A percentile compares a stretch with the other conserved stretches of the same genome.
phyloP scores from a whole-genome alignment of 164 flowering plant species.

The Stephania yunnanensis region DNA sequence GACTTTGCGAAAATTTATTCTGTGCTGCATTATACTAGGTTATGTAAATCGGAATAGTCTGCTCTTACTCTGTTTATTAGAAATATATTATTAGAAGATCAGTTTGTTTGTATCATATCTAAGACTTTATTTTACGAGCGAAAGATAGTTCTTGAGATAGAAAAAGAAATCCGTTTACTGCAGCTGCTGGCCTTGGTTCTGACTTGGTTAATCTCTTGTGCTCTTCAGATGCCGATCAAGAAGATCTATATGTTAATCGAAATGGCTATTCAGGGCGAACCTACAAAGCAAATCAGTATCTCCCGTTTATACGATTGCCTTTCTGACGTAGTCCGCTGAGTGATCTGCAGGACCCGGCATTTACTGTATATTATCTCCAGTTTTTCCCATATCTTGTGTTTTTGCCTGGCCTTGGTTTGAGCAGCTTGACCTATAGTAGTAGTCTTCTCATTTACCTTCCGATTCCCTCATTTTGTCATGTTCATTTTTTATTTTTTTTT shows the following conservation, averaged over 20 bases:
- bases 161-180: not conserved
- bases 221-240: constrained; percentile 73
- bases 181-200: not conserved
- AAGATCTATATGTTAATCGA: constrained; percentile 84
- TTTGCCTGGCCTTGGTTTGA: not conserved
- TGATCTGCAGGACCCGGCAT: not conserved
- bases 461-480: not conserved
- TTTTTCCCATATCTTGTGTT: not conserved
- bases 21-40: not conserved
- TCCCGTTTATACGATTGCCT: constrained; percentile 78
- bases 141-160: not conserved
- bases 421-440: not conserved
- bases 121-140: not conserved
- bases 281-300: constrained; percentile 66
- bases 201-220: not conserved
- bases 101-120: not conserved
- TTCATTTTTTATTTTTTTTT: not conserved
- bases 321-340: constrained; percentile 47
- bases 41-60: not conserved
- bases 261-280: constrained; percentile 90
- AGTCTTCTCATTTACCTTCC: not conserved
- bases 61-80: not conserved
- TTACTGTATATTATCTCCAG: constrained; percentile 6
- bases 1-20: not conserved
- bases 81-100: not conserved